Evolutionary conservation across 208 protist genomes (phyloP), one percentile per base, ranked within the genome.

Genomic region (Crithidia mellificae): DNA sequence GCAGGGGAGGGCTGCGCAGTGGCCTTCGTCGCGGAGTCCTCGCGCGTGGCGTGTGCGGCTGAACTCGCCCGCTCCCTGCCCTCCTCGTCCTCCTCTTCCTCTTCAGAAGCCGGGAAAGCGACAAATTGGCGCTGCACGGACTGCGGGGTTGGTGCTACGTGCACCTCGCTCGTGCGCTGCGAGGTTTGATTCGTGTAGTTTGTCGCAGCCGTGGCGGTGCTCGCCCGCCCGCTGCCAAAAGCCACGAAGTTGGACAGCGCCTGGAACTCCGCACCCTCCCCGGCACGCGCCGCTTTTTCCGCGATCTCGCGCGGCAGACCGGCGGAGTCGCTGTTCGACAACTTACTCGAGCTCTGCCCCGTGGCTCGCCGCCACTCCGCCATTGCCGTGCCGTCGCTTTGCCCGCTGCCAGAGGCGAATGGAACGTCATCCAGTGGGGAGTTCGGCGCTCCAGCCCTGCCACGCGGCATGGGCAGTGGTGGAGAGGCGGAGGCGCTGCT

Each of bases 211-310:
- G 59, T 38, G 32, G 59, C 29, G 0, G 46, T 36, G 59, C 59
- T 65, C 32, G 14, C 59, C 24, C 46, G 59, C 59, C 34, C 59
- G 30, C 65, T 69, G 34, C 63, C 72, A 52, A 80, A 89, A 30
- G 84, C 84, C 9, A 84, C 75, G 49, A 78, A 89, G 14, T 49
- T 47, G 14, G 72, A 78, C 4, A 89, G 74, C 2, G 68, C 38
- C 43, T 83, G 58, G 44, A 74, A 89, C 50, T 66, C 74, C 12
- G 44, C 43, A 6, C 62, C 39, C 2, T 73, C 46, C 2, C 25
- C 61, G 11, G 63, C 67, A 19, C 43, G 55, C 6, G 19, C 47
- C 9, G 34, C 41, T 2, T 17, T n/a, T 25, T 66, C 50, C 2
- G 19, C 47, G 0, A 49, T 58, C 24, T 64, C 44, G 17, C 50